phyloP scores from a whole-genome alignment of 345 rosid species.

The Raphanus sativus region DNA sequence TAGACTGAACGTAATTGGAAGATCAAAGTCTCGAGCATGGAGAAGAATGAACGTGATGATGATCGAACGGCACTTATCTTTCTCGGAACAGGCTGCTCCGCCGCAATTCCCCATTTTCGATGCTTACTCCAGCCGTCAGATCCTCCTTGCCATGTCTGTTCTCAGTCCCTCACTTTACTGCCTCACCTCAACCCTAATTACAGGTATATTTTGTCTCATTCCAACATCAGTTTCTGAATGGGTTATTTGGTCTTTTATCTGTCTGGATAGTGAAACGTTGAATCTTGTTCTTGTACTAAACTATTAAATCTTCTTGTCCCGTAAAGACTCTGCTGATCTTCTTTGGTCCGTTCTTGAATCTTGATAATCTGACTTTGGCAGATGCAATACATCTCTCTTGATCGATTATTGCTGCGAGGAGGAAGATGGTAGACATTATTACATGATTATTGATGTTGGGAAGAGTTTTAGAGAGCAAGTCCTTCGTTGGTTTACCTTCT shows the following conservation, averaged over 20 bases:
- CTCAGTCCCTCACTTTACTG: slow-evolving; percentile 57
- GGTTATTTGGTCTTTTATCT: not conserved
- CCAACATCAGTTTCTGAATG: not conserved
- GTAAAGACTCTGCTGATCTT: not conserved
- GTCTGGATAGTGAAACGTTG: not conserved
- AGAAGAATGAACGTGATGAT: slow-evolving; percentile 16
- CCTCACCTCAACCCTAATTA: slow-evolving; percentile 84
- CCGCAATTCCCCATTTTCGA: slow-evolving; percentile 83
- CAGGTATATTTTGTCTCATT: slow-evolving; percentile 47
- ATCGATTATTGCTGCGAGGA: slow-evolving; percentile 61
- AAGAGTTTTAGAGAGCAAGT: slow-evolving; percentile 96
- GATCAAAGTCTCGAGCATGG: slow-evolving; percentile 8
- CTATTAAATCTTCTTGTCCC: not conserved
- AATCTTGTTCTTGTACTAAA: not conserved
- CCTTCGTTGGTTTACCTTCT: slow-evolving; percentile 88
- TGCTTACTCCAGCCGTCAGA: slow-evolving; percentile 89
- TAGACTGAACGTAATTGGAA: not conserved
- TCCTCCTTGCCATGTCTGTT: slow-evolving; percentile 88
- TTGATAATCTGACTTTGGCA: slow-evolving; percentile 39
- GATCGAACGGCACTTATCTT: slow-evolving; percentile 70
- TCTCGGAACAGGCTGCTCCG: slow-evolving; percentile 96
- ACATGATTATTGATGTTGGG: slow-evolving; percentile 86
- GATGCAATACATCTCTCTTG: slow-evolving; percentile 94
- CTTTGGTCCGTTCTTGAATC: slow-evolving; percentile 6
- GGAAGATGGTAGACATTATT: slow-evolving; percentile 54